Evolutionary conservation across 257 asterid genomes (phyloP).

Genomic region (Linaria vulgaris): DNA sequence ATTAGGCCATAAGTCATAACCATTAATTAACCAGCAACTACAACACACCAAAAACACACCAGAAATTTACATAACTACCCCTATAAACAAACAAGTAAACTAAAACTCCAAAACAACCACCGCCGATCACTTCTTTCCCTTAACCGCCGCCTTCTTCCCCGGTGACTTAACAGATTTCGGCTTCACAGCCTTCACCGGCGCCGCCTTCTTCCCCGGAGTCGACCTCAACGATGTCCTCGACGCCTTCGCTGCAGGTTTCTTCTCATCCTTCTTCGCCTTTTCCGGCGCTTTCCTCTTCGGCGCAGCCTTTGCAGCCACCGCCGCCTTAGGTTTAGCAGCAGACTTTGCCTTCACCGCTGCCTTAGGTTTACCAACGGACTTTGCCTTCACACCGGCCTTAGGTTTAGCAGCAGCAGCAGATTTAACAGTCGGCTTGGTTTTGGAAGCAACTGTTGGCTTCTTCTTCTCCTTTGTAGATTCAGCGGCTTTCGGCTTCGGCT

Average conservation of each 20-base stretch:
- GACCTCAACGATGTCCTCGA: slow-evolving; percentile 27
- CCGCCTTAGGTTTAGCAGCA: slow-evolving; percentile 21
- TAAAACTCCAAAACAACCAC: too few species aligned
- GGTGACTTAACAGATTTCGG: slow-evolving; percentile 40
- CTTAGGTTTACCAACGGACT: slow-evolving; percentile 22
- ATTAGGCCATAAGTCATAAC: too few species aligned
- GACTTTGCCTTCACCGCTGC: slow-evolving; percentile 15
- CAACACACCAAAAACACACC: too few species aligned
- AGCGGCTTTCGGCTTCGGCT: slow-evolving; percentile 31
- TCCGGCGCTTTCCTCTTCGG: too few species aligned
- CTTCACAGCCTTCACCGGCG: slow-evolving; percentile 32
- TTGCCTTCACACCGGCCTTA: slow-evolving; percentile 9
- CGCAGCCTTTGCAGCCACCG: slow-evolving; percentile 34
- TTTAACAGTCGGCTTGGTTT: slow-evolving; percentile 22
- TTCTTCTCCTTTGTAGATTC: too few species aligned
- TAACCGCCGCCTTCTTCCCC: slow-evolving; percentile 36
- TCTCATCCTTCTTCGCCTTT: too few species aligned
- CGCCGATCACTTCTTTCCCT: too few species aligned
- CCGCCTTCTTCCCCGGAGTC: slow-evolving; percentile 39
- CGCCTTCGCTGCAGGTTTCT: slow-evolving; percentile 35
- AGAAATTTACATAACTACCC: too few species aligned
- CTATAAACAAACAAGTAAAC: too few species aligned
- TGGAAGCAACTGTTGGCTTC: slow-evolving; percentile 30
- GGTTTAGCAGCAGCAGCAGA: slow-evolving; percentile 21
- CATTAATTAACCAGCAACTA: too few species aligned